Evolutionary conservation across 2,329 filamentous ascomycete species (phyloP), one percentile per base, ranked within the genome.

Genomic region (Xylariales sp.): DNA sequence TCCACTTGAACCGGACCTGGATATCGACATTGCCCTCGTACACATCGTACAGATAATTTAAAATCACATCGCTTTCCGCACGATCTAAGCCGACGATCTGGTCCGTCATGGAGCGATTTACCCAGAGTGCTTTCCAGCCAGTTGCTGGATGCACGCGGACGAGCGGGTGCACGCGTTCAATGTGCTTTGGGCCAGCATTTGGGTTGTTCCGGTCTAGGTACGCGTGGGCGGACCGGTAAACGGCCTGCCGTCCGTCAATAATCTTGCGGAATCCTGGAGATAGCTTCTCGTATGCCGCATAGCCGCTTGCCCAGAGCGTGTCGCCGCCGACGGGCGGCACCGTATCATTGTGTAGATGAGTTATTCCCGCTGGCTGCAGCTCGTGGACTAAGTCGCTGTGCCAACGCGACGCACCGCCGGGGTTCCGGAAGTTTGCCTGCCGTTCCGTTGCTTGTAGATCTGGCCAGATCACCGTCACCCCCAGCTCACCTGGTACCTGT

Each of bases 371-470:
- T 1, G 91, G 90, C 64, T 93, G 90, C 41, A 83, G 82, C 76
- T 93, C 90, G 72, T 93, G 90, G 0, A 92, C 90, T 0, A 93
- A 84, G 73, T 93, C 90, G 7, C 86, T 87, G 76, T 92, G 91
- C 91, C 90, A 93, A 55, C 86, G 80, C 0, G 88, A 89, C 0
- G 90, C 88, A 2, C 91, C 90, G 34, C 90, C 90, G 0, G 90
- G 90, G 28, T 87, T 83, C 64, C 91, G 86, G 81, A 92, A 93
- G 74, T 83, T 86, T 3, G 89, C 86, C 1, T 82, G 76, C 1
- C 80, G 77, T 75, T 93, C 90, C 0, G 86, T 89, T 0, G 89
- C 89, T 75, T 85, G 83, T 0, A 93, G 83, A 41, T 86, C 90
- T 0, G 91, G 91, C 91, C 90, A 93, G 55, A 93, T 90, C 5